Evolutionary conservation across 208 protist species (phyloP).

Genomic region (Borovskyia barvae): DNA sequence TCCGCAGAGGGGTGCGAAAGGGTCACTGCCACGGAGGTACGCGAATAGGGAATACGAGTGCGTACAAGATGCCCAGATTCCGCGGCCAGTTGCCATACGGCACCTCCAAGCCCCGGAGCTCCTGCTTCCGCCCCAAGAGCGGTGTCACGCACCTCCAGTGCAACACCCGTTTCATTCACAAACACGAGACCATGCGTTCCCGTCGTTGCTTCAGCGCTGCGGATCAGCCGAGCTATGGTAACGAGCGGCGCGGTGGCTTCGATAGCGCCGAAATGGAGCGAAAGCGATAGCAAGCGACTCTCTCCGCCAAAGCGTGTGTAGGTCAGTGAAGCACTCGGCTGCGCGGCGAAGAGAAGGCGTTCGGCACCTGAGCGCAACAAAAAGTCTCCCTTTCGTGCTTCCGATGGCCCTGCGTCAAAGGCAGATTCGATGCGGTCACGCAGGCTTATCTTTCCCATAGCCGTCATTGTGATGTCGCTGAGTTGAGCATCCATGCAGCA

Average conservation of each 20-base stretch:
- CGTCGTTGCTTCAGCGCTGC: background rate
- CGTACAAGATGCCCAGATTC: background rate
- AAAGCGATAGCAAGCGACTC: slow-evolving; percentile 18
- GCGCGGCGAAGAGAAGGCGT: slow-evolving; percentile 16
- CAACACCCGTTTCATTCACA: slow-evolving; percentile 16
- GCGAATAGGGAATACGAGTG: background rate
- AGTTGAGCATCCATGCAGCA: slow-evolving; percentile 8
- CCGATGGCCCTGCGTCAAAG: background rate
- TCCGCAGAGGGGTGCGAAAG: background rate
- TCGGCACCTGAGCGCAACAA: background rate
- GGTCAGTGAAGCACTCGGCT: slow-evolving; percentile 2
- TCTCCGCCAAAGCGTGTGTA: slow-evolving; percentile 12
- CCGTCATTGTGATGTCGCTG: slow-evolving; percentile 5
- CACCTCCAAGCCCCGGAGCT: too few species aligned
- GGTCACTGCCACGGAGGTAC: background rate
- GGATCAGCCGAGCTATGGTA: slow-evolving; percentile 5
- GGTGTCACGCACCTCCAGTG: slow-evolving; percentile 5
- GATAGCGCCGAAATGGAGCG: slow-evolving; percentile 7
- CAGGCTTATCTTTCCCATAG: slow-evolving; percentile 6
- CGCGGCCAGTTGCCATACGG: too few species aligned
- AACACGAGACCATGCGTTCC: slow-evolving; percentile 1
- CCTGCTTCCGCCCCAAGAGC: too few species aligned
- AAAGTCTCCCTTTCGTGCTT: too few species aligned
- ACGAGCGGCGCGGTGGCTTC: slow-evolving; percentile 11
- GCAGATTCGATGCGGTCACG: slow-evolving; percentile 1